Percentiles rank a stretch among this genome's conserved stretches.
These are phyloP conservation scores for Gossypium schwendimanii DNA, from an alignment of 441 rosid species.

Conservation along the genomic window DNA sequence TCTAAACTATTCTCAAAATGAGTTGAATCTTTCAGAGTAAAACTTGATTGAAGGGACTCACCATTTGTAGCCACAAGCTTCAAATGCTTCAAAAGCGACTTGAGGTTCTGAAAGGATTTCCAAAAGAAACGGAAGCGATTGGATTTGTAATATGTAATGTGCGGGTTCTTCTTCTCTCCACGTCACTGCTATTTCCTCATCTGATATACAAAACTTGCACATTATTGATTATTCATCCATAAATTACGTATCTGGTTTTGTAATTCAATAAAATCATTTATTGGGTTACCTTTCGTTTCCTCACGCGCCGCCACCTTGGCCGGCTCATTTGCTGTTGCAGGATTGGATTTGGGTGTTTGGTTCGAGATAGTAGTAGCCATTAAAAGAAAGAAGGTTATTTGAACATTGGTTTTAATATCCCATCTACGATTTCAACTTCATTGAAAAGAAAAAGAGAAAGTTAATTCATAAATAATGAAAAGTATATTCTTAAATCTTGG, in stretches of 20 bases:
- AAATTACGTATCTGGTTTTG: not conserved
- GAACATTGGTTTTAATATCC: too few relatives aligned
- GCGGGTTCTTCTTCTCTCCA: not conserved
- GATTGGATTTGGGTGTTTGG: not conserved
- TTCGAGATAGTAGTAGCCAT: too few relatives aligned
- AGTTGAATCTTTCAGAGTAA: too few relatives aligned
- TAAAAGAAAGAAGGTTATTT: too few relatives aligned
- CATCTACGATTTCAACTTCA: too few relatives aligned
- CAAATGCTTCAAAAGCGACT: not conserved
- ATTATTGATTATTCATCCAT: too few relatives aligned
- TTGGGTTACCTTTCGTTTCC: not conserved
- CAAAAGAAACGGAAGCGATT: not conserved
- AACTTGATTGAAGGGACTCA: not conserved
- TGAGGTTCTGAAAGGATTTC: not conserved
- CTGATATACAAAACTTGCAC: not conserved
- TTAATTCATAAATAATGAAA: not conserved
- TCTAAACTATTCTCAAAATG: too few relatives aligned
- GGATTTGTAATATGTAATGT: not conserved
- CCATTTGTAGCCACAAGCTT: not conserved
- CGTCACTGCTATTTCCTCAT: not conserved
- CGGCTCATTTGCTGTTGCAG: not conserved
- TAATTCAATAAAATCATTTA: not conserved
- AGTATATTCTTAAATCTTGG: not conserved
- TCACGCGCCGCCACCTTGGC: not conserved
- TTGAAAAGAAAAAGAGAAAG: too few relatives aligned